These are phyloP conservation scores for Globisporangium barbulae DNA, from an alignment of 352 stramenopile species.

Conservation along the genomic window DNA sequence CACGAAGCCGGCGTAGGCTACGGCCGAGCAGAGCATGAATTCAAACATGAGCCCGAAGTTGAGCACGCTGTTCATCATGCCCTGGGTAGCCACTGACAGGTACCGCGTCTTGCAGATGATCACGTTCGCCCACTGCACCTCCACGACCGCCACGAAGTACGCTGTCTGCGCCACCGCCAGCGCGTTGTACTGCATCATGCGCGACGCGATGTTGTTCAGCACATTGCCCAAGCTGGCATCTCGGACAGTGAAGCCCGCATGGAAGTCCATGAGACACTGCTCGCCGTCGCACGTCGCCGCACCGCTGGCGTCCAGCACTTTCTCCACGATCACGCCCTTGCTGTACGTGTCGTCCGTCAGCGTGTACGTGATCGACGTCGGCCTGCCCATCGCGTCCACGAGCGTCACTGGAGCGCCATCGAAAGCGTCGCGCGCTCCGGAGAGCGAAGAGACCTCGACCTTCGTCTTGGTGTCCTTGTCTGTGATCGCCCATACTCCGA, in stretches of 20 bases:
- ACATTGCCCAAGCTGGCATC: slow-evolving; percentile 17
- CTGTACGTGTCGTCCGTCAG: slow-evolving; percentile 42
- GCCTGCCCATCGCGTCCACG: slow-evolving; percentile 36
- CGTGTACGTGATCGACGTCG: slow-evolving; percentile 24
- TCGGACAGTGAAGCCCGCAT: slow-evolving; percentile 43
- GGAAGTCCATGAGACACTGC: slow-evolving; percentile 58
- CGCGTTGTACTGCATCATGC: slow-evolving; percentile 84
- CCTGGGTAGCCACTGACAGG: slow-evolving; percentile 87
- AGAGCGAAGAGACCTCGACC: slow-evolving; percentile 28
- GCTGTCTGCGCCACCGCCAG: slow-evolving; percentile 83
- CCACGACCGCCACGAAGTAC: slow-evolving; percentile 83
- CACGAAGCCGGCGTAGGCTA: slow-evolving; percentile 83
- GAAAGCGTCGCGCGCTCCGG: slow-evolving; percentile 38
- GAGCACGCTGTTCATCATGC: slow-evolving; percentile 91
- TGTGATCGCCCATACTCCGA: slow-evolving; percentile 75
- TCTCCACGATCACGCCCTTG: slow-evolving; percentile 46
- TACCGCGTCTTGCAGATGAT: slow-evolving; percentile 93
- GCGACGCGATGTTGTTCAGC: slow-evolving; percentile 82
- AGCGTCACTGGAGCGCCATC: slow-evolving; percentile 26
- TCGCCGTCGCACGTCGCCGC: slow-evolving; percentile 28
- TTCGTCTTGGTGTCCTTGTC: slow-evolving; percentile 21
- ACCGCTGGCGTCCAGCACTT: slow-evolving; percentile 33
- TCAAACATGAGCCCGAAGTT: slow-evolving; percentile 94
- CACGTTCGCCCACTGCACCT: slow-evolving; percentile 91
- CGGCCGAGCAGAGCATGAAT: slow-evolving; percentile 80